Evolutionary conservation across 2,329 filamentous ascomycete genomes (phyloP).

Genomic region (Thermoascus crustaceus): DNA sequence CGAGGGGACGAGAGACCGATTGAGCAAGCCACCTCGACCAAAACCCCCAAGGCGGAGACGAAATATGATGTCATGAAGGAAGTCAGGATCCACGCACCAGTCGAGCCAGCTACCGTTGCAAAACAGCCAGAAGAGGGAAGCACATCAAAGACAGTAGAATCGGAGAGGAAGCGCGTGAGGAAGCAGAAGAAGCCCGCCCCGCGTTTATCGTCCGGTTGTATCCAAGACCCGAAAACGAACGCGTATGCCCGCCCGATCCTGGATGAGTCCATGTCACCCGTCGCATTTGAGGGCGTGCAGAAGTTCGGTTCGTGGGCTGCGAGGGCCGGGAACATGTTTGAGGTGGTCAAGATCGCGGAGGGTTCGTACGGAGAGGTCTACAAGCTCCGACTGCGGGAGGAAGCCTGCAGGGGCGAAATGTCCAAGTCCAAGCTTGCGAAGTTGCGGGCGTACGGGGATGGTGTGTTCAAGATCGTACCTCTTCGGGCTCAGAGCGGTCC

Average conservation of each 20-base stretch:
- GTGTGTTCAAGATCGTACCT: constrained; percentile 44
- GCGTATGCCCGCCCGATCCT: constrained; percentile 31
- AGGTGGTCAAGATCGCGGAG: constrained; percentile 55
- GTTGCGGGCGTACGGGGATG: constrained; percentile 32
- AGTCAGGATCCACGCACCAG: too few relatives aligned
- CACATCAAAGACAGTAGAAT: too few relatives aligned
- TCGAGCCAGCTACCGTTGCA: background rate
- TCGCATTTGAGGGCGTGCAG: constrained; percentile 29
- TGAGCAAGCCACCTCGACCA: background rate
- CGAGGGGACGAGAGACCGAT: background rate
- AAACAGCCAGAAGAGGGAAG: constrained; percentile 7
- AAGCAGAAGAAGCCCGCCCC: constrained; percentile 11
- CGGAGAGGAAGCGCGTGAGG: constrained; percentile 5
- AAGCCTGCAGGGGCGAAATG: constrained; percentile 25
- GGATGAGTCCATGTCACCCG: constrained; percentile 27
- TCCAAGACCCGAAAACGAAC: constrained; percentile 26
- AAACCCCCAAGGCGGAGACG: background rate
- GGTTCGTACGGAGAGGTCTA: constrained; percentile 61
- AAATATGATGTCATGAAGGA: too few relatives aligned
- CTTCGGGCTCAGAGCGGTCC: constrained; percentile 33
- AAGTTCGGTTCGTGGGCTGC: constrained; percentile 33
- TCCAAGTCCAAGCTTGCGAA: constrained; percentile 31
- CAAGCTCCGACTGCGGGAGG: constrained; percentile 41
- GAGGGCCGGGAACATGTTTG: constrained; percentile 29
- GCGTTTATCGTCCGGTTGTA: constrained; percentile 24